These are phyloP conservation scores for Drosera capensis DNA, from an alignment of 148 eudicot species.

Conservation along the genomic window DNA sequence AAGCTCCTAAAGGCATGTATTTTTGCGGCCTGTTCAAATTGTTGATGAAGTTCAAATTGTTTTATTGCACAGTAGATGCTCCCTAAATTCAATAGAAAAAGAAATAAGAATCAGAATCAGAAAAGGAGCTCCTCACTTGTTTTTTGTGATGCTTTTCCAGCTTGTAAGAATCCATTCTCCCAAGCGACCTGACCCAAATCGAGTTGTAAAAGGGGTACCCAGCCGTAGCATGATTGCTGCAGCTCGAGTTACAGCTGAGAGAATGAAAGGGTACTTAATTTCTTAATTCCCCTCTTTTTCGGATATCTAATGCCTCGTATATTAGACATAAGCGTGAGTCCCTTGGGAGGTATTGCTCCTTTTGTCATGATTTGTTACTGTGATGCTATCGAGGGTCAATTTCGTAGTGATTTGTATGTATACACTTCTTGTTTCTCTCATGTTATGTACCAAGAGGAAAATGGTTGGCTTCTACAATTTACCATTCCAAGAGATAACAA, in stretches of 20 bases:
- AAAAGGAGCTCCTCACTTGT: neutral
- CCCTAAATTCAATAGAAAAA: neutral
- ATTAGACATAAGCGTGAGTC: too few species aligned
- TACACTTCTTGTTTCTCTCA: too few species aligned
- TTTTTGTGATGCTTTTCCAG: slow-evolving; percentile 17
- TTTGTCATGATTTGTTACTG: too few species aligned
- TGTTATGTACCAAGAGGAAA: too few species aligned
- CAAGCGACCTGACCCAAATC: slow-evolving; percentile 82
- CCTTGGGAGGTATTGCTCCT: too few species aligned
- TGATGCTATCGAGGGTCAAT: too few species aligned
- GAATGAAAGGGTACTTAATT: slow-evolving; percentile 43
- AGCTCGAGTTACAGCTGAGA: slow-evolving; percentile 77
- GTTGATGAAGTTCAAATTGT: too few species aligned
- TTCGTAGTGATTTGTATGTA: too few species aligned
- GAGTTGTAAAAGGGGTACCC: slow-evolving; percentile 75
- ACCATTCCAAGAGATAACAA: too few species aligned
- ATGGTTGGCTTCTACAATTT: too few species aligned
- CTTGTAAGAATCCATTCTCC: slow-evolving; percentile 95
- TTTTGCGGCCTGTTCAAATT: too few species aligned
- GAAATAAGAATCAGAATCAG: neutral
- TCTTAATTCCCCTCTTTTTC: slow-evolving; percentile 1
- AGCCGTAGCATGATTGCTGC: slow-evolving; percentile 41
- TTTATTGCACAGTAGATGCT: neutral
- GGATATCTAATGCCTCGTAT: neutral
- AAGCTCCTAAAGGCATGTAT: too few species aligned